Conservation (phyloP, 1,284 basidiomycete genomes). For the Xerocomus amazonicus region DNA sequence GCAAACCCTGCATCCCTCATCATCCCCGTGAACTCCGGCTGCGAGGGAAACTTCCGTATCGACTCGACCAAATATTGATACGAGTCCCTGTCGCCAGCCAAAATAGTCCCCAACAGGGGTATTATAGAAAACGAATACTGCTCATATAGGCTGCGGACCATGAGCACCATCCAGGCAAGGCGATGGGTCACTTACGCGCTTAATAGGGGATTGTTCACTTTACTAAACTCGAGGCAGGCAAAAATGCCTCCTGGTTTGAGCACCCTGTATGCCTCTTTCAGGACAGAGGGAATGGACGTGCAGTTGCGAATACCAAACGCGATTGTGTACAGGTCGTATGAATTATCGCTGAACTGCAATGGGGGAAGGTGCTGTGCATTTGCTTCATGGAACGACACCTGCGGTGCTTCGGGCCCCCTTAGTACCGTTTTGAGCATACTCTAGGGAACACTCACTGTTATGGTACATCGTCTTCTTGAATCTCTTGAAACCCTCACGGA, state of each 20-base stretch:
- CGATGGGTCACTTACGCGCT: constrained; percentile 60
- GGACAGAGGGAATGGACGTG: constrained; percentile 87
- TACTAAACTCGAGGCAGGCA: constrained; percentile 96
- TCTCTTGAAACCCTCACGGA: constrained; percentile 86
- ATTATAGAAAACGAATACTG: constrained; percentile 97
- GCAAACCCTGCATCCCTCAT: constrained; percentile 82
- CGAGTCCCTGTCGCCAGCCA: constrained; percentile 93
- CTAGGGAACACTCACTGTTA: constrained; percentile 64
- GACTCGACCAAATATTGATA: constrained; percentile 99
- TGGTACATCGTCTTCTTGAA: constrained; percentile 97
- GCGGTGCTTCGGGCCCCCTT: constrained; percentile 63
- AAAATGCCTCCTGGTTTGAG: constrained; percentile 96
- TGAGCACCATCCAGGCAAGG: constrained; percentile 10
- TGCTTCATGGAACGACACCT: constrained; percentile 89
- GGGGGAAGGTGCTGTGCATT: constrained; percentile 84
- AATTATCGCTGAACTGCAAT: constrained; percentile 70
- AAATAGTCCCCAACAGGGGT: constrained; percentile 89
- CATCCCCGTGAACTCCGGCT: constrained; percentile 89
- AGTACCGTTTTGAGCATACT: constrained; percentile 7
- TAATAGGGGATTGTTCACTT: constrained; percentile 86
- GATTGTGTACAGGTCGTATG: constrained; percentile 97
- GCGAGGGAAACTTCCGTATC: constrained; percentile 91
- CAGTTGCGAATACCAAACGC: constrained; percentile 99
- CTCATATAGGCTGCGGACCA: constrained; percentile 72
- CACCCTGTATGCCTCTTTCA: constrained; percentile 90